Base-by-base conservation (phyloP, 116 monocot species). In the Phalaenopsis hybrid region DNA sequence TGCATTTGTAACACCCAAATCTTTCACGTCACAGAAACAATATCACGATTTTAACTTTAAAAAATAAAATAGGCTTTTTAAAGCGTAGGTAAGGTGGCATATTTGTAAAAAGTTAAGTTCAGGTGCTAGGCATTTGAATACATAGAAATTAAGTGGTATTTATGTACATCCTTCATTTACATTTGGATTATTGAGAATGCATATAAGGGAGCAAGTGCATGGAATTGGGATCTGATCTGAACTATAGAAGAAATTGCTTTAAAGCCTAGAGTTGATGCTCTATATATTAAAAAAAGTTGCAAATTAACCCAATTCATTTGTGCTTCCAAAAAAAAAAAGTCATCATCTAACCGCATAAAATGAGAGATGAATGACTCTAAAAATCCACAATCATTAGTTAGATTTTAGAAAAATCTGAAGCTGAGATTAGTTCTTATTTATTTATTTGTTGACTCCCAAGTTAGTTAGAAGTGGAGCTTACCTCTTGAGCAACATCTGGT, bases 401-500 rank as follows among this genome's bases (percentile, higher is more conserved):
- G 61, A 41, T 21, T 65, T 65, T 65, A 23, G 23, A 23, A 25
- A 65, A 21, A 23, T 65, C 5, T 23, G 65, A 1, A 65, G 21
- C 8, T 25, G 7, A 65, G 23, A 65, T 3, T 65, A 65, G 65
- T 21, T 65, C 6, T 65, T 65, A 41, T 41, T 41, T 41, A 41
- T 41, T 41, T 41, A 41, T 41, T 41, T 41, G 1, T 41, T 41
- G 41, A 41, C 41, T 65, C 0, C 25, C 6, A 65, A 23, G 11
- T 23, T 65, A 23, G 11, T 23, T 65, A 65, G 12, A 23, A 23
- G 25, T 65, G 25, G n/a, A 65, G 65, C 23, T 23, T 83, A 88
- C 88, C 81, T 88, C 85, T 81, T 20, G 81, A 61, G 78, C 61
- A 83, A 88, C 74, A 85, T 88, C 88, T 43, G 85, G 25, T 33